phyloP scores from a whole-genome alignment of 2,329 filamentous ascomycete genomes.

The Lachnellula hyalina region DNA sequence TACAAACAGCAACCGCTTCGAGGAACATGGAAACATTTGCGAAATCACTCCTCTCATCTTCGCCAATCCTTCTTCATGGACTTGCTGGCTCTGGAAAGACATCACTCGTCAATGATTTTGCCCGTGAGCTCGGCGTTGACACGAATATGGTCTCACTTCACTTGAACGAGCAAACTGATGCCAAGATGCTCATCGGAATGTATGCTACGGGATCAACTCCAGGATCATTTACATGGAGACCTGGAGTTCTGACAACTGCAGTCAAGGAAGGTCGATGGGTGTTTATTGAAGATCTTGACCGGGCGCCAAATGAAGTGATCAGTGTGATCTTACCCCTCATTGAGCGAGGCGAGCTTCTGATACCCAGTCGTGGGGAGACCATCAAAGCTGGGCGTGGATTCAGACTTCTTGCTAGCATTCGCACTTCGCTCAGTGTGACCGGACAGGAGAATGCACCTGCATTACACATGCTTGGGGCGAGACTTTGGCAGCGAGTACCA shows the following conservation, averaged over 20 bases:
- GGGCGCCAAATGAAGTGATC: constrained; percentile 90
- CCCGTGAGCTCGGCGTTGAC: constrained; percentile 71
- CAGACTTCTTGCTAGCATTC: constrained; percentile 84
- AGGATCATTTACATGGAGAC: constrained; percentile 85
- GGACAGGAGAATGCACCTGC: constrained; percentile 62
- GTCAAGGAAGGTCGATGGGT: constrained; percentile 95
- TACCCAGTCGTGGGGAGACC: constrained; percentile 82
- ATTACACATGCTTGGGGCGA: constrained; percentile 67
- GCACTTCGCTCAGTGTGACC: constrained; percentile 65
- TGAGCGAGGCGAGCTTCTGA: constrained; percentile 83
- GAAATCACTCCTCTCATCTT: constrained; percentile 56
- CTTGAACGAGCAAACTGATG: constrained; percentile 96
- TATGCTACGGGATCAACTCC: constrained; percentile 86
- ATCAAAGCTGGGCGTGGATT: constrained; percentile 81
- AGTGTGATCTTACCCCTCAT: constrained; percentile 89
- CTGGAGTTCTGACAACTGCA: constrained; percentile 89
- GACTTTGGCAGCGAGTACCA: constrained; percentile 78
- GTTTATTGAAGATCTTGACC: constrained; percentile 91
- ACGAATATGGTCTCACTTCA: constrained; percentile 87
- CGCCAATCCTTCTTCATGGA: constrained; percentile 77
- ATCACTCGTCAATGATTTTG: constrained; percentile 74
- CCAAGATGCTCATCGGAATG: constrained; percentile 90
- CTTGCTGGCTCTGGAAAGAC: constrained; percentile 89
- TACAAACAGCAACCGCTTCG: constrained; percentile 68
- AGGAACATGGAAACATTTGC: constrained; percentile 68